Conservation (phyloP, 1,139 yeast genomes). For the Saccharomyces pastorianus region DNA sequence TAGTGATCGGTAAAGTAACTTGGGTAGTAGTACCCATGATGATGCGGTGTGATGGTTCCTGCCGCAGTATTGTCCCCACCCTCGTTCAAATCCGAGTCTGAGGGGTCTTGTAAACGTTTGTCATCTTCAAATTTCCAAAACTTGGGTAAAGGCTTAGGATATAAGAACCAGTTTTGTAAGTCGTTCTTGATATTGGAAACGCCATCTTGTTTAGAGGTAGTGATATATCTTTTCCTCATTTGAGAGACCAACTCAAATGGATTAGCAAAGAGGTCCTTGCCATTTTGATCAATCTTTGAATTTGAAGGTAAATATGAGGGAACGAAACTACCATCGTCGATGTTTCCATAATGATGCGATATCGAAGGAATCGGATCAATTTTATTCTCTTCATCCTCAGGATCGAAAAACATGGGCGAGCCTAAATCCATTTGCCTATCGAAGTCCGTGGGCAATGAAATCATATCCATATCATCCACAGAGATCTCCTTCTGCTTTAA, state of each 20-base stretch:
- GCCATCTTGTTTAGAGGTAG: conserved; percentile 21
- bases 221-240: conserved; percentile 19
- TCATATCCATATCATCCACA: conserved; percentile 27
- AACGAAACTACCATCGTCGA: not conserved
- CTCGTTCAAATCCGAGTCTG: not conserved
- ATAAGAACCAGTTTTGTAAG: conserved; percentile 22
- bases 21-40: conserved; percentile 8
- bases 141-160: conserved; percentile 29
- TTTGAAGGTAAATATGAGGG: conserved; percentile 8
- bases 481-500: conserved; percentile 10
- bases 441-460: conserved; percentile 20
- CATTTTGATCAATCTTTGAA: conserved; percentile 4
- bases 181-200: conserved; percentile 21
- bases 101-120: conserved; percentile 13
- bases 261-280: conserved; percentile 2
- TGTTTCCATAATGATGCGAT: not conserved
- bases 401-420: conserved; percentile 26
- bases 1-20: conserved; percentile 6
- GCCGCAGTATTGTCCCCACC: not conserved
- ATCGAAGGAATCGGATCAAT: conserved; percentile 2
- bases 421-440: conserved; percentile 25
- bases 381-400: conserved; percentile 12
- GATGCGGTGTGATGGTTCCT: not conserved
- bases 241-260: conserved; percentile 13
- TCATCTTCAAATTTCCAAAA: conserved; percentile 30